A percentile compares a stretch with the other conserved stretches of the same genome.
These are phyloP conservation scores for Posidonia australis DNA, from an alignment of 106 monocot species.

Conservation along the genomic window DNA sequence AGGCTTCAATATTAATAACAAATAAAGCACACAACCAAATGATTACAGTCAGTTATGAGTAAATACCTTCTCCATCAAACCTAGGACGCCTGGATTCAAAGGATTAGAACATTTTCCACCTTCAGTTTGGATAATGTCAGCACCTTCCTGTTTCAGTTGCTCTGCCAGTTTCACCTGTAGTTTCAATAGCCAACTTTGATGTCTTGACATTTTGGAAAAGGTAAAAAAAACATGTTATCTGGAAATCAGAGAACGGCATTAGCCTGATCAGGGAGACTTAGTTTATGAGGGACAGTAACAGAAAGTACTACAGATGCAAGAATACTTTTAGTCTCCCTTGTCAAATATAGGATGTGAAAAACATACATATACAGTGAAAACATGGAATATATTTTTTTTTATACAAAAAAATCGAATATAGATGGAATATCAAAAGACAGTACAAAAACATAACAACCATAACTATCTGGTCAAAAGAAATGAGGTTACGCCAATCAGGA, in stretches of 20 bases:
- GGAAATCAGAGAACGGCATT: not conserved
- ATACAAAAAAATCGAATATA: too few relatives aligned
- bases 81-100: slow-evolving; percentile 66
- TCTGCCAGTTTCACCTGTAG: slow-evolving; percentile 74
- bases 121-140: slow-evolving; percentile 91
- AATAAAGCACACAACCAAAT: too few relatives aligned
- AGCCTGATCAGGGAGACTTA: slow-evolving; percentile 87
- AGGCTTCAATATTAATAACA: too few relatives aligned
- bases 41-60: too few relatives aligned
- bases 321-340: slow-evolving; percentile 55
- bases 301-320: slow-evolving; percentile 62
- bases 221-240: not conserved
- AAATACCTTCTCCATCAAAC: slow-evolving; percentile 97
- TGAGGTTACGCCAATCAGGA: too few relatives aligned
- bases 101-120: slow-evolving; percentile 85
- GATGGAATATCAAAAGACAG: too few relatives aligned
- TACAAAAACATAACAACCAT: too few relatives aligned
- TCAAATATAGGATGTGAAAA: slow-evolving; percentile 66
- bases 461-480: too few relatives aligned
- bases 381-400: too few relatives aligned
- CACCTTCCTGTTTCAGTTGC: slow-evolving; percentile 81
- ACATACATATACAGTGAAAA: not conserved
- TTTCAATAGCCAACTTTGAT: not conserved
- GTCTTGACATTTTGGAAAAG: not conserved
- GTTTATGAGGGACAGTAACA: slow-evolving; percentile 81